Evolutionary conservation across 306 rosid species (phyloP).

Genomic region (Pyrus communis): DNA sequence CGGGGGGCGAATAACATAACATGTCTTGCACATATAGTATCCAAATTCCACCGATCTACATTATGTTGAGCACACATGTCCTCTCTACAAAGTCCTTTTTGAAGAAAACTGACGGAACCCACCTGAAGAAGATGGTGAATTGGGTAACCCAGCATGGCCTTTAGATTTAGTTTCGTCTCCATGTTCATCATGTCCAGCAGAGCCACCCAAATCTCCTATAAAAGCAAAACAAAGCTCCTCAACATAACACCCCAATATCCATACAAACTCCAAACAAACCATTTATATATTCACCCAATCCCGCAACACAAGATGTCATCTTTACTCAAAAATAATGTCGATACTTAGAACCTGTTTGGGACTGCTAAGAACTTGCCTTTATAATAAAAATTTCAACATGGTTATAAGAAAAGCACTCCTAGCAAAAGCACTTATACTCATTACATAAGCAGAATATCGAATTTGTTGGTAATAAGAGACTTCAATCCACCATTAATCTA

Average conservation of each 20-base stretch:
- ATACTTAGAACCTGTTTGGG: not conserved
- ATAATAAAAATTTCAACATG: not conserved
- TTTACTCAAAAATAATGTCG: not conserved
- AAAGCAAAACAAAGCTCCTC: not conserved
- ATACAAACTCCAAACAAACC: not conserved
- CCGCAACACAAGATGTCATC: not conserved
- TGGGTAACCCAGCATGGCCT: slow-evolving; percentile 63
- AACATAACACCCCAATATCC: not conserved
- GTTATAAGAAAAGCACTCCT: too few relatives aligned
- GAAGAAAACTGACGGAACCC: slow-evolving; percentile 99
- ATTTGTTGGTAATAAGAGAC: not conserved
- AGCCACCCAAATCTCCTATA: slow-evolving; percentile 95
- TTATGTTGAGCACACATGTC: slow-evolving; percentile 93
- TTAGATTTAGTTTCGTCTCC: slow-evolving; percentile 65
- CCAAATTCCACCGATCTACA: slow-evolving; percentile 78
- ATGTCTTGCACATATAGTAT: slow-evolving; percentile 68
- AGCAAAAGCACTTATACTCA: not conserved
- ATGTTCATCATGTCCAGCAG: slow-evolving; percentile 61
- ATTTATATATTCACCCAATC: not conserved
- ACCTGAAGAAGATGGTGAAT: slow-evolving; percentile 99
- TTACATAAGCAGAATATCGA: not conserved
- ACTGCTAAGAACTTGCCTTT: not conserved
- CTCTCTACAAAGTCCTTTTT: slow-evolving; percentile 88
- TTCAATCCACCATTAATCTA: not conserved
- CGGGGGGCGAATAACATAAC: slow-evolving; percentile 68